phyloP scores from a whole-genome alignment of 1,139 yeast species.

The Yamadazyma membranifaciens region DNA sequence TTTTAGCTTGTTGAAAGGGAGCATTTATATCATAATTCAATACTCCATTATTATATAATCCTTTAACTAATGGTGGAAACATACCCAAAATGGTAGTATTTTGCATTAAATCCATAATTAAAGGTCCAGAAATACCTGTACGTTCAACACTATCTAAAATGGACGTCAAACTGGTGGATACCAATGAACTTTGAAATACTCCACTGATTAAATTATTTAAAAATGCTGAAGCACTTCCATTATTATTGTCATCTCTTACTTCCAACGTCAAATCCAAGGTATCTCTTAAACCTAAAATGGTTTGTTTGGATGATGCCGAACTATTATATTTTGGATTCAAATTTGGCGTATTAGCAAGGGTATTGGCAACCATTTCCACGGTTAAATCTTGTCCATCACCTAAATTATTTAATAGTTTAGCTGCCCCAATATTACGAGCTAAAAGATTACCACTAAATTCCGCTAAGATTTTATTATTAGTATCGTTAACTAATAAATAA shows the following conservation, averaged over 20 bases:
- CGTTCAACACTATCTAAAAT: conserved; percentile 32
- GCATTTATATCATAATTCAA: conserved; percentile 27
- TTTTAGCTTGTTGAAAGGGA: conserved; percentile 24
- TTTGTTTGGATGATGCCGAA: conserved; percentile 13
- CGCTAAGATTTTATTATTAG: conserved; percentile 27
- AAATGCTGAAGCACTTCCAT: conserved; percentile 37
- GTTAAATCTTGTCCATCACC: conserved; percentile 32
- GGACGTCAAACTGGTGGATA: conserved; percentile 23
- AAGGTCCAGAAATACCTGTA: conserved; percentile 30
- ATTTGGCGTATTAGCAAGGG: conserved; percentile 25
- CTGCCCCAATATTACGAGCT: conserved; percentile 25
- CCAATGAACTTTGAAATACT: conserved; percentile 25
- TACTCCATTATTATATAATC: conserved; percentile 34
- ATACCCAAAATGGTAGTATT: conserved; percentile 24
- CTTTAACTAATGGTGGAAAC: conserved; percentile 23
- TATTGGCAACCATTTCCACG: conserved; percentile 27
- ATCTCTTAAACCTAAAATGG: conserved; percentile 10
- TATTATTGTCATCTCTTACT: conserved; percentile 13
- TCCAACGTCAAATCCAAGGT: conserved; percentile 4
- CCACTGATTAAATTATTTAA: conserved; percentile 31
- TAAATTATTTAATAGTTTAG: conserved; percentile 28
- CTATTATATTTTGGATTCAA: conserved; percentile 20
- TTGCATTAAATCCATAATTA: conserved; percentile 25
- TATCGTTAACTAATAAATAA: conserved; percentile 28
- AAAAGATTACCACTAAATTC: conserved; percentile 25